Base-by-base conservation (phyloP, 129 eudicot species). In the Rutidosis leptorrhynchoides region DNA sequence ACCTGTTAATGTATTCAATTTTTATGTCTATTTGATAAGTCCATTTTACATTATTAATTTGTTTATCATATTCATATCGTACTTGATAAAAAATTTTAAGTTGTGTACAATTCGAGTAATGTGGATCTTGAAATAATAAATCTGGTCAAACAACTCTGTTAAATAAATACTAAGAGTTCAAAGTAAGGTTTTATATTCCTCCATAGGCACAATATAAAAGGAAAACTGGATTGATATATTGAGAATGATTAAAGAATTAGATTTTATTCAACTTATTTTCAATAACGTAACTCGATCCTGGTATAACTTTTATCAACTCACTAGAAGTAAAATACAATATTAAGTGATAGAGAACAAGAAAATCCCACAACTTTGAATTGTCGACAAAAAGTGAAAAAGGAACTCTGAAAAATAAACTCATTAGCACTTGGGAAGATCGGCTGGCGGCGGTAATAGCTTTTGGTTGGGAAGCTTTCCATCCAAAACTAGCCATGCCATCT, bases 361-460 rank as follows among this genome's bases (percentile, higher is more conserved):
- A 21, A 51, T 51, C 57, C 57, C 4, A 14, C 12, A 51, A 19
- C 1, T n/a, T 51, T 51, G 25, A 19, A 51, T 2, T 3, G 46
- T 51, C 24, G 1, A 12, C 9, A 51, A 51, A 51, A 51, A 19
- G 24, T 19, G 57, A 19, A 51, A 15, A 19, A 51, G 7, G 23
- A 7, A 15, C 14, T 14, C 25, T 16, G 5, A 23, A 23, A 55
- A 23, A 1, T 9, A 55, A 55, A 55, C 60, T 7, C 71, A 16
- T 40, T 59, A 79, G 37, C 79, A 73, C 21, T 68, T 79, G 22
- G 83, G 83, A 17, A 79, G 80, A 69, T 79, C 83, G 1, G 74
- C 60, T 4, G 80, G 80, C n/a, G 80, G 83, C 22, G 60, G 60
- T 55, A 55, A 55, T 0, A 55, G 29, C 17, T 55, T 55, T 55